These are phyloP conservation scores for Smallanthus sonchifolius DNA, from an alignment of 129 eudicot species.

Conservation along the genomic window DNA sequence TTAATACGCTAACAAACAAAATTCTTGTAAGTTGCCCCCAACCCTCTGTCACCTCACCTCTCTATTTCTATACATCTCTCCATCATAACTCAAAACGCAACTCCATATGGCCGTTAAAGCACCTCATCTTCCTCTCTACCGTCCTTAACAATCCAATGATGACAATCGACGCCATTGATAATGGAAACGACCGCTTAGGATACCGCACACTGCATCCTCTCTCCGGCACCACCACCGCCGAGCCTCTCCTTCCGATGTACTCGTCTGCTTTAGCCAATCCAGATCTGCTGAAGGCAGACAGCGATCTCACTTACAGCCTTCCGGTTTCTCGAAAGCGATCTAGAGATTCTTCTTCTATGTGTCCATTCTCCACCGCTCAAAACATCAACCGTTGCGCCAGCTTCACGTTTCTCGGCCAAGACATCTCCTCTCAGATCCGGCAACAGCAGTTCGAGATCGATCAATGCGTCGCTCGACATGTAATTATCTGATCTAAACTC, in stretches of 20 bases:
- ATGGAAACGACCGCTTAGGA: background rate
- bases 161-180: background rate
- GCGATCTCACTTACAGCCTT: background rate
- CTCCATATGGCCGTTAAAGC: background rate
- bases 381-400: background rate
- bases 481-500: constrained; percentile 8
- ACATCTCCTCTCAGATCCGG: constrained; percentile 31
- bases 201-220: background rate
- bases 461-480: constrained; percentile 37
- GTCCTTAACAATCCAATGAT: background rate
- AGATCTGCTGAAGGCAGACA: background rate
- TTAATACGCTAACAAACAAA: background rate
- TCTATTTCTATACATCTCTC: background rate
- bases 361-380: background rate
- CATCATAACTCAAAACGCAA: background rate
- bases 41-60: background rate
- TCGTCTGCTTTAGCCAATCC: background rate
- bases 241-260: background rate
- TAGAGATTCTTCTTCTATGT: background rate
- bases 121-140: background rate
- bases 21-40: background rate
- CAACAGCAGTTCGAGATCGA: constrained; percentile 37
- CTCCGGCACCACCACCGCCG: background rate
- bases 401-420: constrained; percentile 13
- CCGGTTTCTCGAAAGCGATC: background rate